phyloP scores from a whole-genome alignment of 768 basidiomycete species.

The Trametes cinnabarina region DNA sequence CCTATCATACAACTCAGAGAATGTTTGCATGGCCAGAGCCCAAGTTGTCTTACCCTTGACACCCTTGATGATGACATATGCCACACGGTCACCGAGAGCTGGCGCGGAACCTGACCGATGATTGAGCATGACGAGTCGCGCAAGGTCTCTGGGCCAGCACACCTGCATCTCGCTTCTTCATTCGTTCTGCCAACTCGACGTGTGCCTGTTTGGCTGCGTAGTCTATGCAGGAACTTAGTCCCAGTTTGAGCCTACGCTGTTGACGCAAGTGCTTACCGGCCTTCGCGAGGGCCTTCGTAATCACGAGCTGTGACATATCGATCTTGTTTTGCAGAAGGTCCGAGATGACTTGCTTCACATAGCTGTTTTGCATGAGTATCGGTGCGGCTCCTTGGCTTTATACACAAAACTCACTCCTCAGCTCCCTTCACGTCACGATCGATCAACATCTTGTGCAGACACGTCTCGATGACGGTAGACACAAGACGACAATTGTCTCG shows the following conservation, averaged over 20 bases:
- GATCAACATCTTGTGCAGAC: conserved; percentile 96
- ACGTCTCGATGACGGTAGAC: conserved; percentile 96
- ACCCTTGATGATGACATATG: conserved; percentile 97
- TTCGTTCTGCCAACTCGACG: conserved; percentile 90
- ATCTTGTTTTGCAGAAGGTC: conserved; percentile 95
- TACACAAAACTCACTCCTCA: conserved; percentile 77
- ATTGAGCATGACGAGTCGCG: not conserved
- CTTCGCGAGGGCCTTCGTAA: conserved; percentile 95
- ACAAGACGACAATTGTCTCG: conserved; percentile 99
- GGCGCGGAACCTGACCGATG: conserved; percentile 81
- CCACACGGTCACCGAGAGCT: conserved; percentile 96
- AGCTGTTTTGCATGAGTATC: conserved; percentile 46
- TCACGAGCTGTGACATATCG: conserved; percentile 99
- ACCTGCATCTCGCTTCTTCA: conserved; percentile 95
- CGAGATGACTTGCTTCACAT: conserved; percentile 89
- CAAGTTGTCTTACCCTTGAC: conserved; percentile 65
- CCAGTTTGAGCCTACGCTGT: conserved; percentile 25
- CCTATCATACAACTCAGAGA: conserved; percentile 44
- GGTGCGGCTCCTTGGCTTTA: no score
- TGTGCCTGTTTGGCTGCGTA: conserved; percentile 96
- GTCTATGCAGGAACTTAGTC: conserved; percentile 43
- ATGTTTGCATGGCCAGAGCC: not conserved
- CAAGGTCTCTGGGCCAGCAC: conserved; percentile 14
- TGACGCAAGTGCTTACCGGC: no score
- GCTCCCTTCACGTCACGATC: conserved; percentile 92